Base-by-base conservation (phyloP, 1,139 yeast genomes). In the Geotrichum macrosporum region DNA sequence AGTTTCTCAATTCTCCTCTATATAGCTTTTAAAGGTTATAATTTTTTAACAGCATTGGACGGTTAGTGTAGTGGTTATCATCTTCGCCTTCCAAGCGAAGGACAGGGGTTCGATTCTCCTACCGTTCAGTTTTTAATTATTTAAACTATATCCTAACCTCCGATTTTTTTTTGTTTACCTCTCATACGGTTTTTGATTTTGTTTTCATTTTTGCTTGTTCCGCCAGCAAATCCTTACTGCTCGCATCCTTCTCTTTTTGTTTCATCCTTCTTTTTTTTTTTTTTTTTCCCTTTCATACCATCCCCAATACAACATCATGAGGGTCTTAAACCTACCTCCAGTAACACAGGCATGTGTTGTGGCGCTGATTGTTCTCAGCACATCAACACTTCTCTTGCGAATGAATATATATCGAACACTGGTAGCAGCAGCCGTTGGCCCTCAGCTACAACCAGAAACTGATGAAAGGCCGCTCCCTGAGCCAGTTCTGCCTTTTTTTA, bases 301-400 rank as follows among this genome's bases (percentile, higher is more conserved):
- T 8, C 19, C 9, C 20, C 9, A 12, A 3, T 15, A 33, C 9
- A 15, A 16, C 9, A 21, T 12, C n/a, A 47, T 47, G 50, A 21
- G 44, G 27, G 30, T 12, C 9, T 21, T 51, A 31, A 61, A 57
- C 41, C 52, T 70, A n/a, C 77, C 77, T 5, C 67, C 67, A 6
- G 69, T 72, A 19, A 72, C 77, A 1, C 61, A 65, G 48, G 61
- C 62, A 10, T 51, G 68, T 15, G 53, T 71, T 4, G 41, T 56
- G 3, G 53, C 62, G 4, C 61, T 68, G 41, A 52, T 68, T 2
- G 44, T 52, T n/a, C 53, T 65, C 2, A 65, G 75, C 1, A 16
- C 59, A 1, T 48, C 61, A 1, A 56, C 68, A 8, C 62, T 61
- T 15, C 51, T 60, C 29, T 50, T 70, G 30, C 65, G 70, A 46